phyloP scores from a whole-genome alignment of 1,284 basidiomycete species.

The Cystobasidiaceae sp. region DNA sequence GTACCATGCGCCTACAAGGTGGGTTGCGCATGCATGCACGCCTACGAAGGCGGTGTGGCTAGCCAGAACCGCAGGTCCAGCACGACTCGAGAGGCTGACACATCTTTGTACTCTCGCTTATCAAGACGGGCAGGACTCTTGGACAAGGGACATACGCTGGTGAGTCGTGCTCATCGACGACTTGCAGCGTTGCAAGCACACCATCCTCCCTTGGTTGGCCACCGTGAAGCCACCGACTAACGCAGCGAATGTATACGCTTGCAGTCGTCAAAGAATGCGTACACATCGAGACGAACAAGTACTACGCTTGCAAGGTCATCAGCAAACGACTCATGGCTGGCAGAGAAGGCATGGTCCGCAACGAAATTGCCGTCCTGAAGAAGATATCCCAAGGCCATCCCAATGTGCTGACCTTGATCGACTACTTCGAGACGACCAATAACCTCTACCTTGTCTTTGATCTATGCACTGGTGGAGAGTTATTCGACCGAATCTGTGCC shows the following conservation, averaged over 20 bases:
- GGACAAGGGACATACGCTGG: conserved; percentile 17
- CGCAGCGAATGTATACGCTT: not conserved
- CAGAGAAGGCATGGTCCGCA: conserved; percentile 56
- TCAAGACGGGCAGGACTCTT: conserved; percentile 20
- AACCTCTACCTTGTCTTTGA: conserved; percentile 84
- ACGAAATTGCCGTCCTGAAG: conserved; percentile 94
- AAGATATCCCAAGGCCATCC: conserved; percentile 82
- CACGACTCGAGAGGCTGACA: too few species aligned
- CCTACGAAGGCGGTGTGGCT: too few species aligned
- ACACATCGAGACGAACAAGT: conserved; percentile 48
- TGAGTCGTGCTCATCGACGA: not conserved
- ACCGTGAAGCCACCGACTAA: too few species aligned
- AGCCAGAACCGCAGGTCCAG: too few species aligned
- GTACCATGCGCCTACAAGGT: conserved; percentile 31
- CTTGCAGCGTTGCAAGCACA: too few species aligned
- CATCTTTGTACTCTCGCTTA: not conserved
- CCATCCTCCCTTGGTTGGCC: too few species aligned
- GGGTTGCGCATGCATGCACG: too few species aligned
- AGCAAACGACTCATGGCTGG: conserved; percentile 92
- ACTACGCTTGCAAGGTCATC: conserved; percentile 84
- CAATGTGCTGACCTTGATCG: conserved; percentile 57
- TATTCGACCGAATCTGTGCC: conserved; percentile 97
- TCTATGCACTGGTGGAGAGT: conserved; percentile 93
- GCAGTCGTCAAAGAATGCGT: conserved; percentile 48
- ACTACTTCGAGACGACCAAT: conserved; percentile 87